These are phyloP conservation scores for Spiraea crenata DNA, from an alignment of 331 rosid species.

Conservation along the genomic window DNA sequence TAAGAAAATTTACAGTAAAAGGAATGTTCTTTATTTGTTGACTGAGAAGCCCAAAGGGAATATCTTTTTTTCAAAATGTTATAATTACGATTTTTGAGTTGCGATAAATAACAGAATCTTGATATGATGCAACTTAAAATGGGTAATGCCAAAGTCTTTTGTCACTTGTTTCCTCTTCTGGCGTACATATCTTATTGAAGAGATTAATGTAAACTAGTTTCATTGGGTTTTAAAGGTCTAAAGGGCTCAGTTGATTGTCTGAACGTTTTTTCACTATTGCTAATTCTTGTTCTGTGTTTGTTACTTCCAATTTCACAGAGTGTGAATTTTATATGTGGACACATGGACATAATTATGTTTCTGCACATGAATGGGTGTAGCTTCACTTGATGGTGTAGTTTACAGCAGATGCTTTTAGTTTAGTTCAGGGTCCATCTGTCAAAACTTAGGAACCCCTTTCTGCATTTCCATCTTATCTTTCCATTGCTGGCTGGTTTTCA, in stretches of 20 bases:
- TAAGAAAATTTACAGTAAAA: no score
- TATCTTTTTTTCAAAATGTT: not conserved
- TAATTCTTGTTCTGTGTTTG: not conserved
- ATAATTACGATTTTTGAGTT: not conserved
- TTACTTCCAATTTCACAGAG: not conserved
- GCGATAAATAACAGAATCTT: not conserved
- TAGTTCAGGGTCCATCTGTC: not conserved
- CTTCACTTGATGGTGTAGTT: not conserved
- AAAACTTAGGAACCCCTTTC: not conserved
- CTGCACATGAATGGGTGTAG: not conserved
- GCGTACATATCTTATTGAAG: not conserved
- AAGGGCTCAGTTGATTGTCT: not conserved
- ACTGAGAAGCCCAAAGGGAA: no score
- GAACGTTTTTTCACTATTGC: not conserved
- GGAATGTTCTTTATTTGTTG: no score
- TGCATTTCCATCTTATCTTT: not conserved
- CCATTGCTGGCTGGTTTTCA: not conserved
- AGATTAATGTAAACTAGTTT: not conserved
- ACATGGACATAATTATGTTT: not conserved
- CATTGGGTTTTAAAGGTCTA: not conserved
- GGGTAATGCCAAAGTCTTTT: not conserved
- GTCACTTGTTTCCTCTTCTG: not conserved
- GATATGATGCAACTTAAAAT: not conserved
- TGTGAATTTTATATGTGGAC: not conserved
- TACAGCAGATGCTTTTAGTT: not conserved